Base-by-base conservation (phyloP, 495 filamentous ascomycete species). In the Sphaerosporella brunnea region DNA sequence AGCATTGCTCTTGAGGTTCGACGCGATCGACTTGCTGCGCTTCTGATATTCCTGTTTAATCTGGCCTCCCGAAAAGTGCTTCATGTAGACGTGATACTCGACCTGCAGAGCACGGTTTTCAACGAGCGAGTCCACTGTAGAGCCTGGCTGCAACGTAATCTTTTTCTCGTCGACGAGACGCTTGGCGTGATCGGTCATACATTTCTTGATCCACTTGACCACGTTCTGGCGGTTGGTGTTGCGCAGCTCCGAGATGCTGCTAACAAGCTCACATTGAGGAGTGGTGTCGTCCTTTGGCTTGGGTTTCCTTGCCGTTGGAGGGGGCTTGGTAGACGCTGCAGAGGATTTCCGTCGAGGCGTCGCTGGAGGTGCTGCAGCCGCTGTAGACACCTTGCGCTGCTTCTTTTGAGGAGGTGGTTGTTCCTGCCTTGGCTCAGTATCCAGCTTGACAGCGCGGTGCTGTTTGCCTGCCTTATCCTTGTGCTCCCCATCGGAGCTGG, bases 1-100 rank as follows among this genome's bases (percentile, higher is more conserved):
- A 50, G 73, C 61, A 61, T 97, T 97, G 61, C 73, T 75, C 68
- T 92, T 90, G 51, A 93, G 66, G 65, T 95, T 95, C 65, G 78
- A 78, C 35, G 71, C 64, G 37, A 96, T 70, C 24, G 80, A 68
- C 53, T 75, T 68, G 54, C 78, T 64, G 59, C 79, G 74, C 64
- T 58, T 63, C 64, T 23, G 70, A 68, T 55, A 74, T 67, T 58
- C 68, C 67, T 51, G 63, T 55, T 52, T 62, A 54, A 55, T 63
- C 65, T 53, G 64, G 10, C 56, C 55, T 19, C 48, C 56, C 15
- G 56, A 49, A 36, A 59, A 74, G 51, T 73, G 65, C 64, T 68
- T 73, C 49, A 72, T 54, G 61, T 76, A 75, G 49, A 78, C 66
- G 35, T 76, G 72, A 64, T 77, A 72, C 64, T 96, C 87, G 47